Percentiles rank a stretch among this genome's conserved stretches.
These are phyloP conservation scores for Trypanosoma platydactyli DNA, from an alignment of 208 protist genomes.

Conservation along the genomic window DNA sequence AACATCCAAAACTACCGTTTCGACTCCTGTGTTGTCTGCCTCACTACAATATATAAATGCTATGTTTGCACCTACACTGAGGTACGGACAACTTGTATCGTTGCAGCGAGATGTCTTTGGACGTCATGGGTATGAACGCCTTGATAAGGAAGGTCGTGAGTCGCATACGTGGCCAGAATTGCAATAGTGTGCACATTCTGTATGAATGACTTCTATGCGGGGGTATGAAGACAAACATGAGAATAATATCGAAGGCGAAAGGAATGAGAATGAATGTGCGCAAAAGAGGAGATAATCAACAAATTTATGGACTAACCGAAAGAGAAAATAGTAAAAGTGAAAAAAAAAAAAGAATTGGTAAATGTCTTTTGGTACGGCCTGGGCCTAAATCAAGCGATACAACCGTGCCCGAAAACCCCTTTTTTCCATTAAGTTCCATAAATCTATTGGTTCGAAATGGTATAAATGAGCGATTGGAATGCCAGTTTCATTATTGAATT, in stretches of 20 bases:
- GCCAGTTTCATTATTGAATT: too few relatives aligned
- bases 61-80: constrained; percentile 78
- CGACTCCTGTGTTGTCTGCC: constrained; percentile 74
- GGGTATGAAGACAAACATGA: background rate
- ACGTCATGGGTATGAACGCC: constrained; percentile 87
- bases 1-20: constrained; percentile 48
- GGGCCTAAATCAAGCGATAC: too few relatives aligned
- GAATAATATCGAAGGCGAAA: background rate
- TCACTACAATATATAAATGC: constrained; percentile 85
- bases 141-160: constrained; percentile 82
- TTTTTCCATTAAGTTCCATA: too few relatives aligned
- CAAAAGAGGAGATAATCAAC: too few relatives aligned
- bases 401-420: too few relatives aligned
- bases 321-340: too few relatives aligned
- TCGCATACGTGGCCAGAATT: constrained; percentile 81
- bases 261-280: background rate
- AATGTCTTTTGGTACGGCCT: too few relatives aligned
- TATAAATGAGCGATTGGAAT: too few relatives aligned
- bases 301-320: too few relatives aligned
- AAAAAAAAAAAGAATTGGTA: too few relatives aligned
- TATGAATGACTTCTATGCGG: background rate
- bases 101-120: constrained; percentile 91
- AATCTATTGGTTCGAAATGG: too few relatives aligned
- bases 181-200: constrained; percentile 46
- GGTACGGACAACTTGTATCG: constrained; percentile 89